Evolutionary conservation across 106 monocot genomes (phyloP), one percentile per base, ranked within the genome.

Genomic region (Narthecium ossifragum): DNA sequence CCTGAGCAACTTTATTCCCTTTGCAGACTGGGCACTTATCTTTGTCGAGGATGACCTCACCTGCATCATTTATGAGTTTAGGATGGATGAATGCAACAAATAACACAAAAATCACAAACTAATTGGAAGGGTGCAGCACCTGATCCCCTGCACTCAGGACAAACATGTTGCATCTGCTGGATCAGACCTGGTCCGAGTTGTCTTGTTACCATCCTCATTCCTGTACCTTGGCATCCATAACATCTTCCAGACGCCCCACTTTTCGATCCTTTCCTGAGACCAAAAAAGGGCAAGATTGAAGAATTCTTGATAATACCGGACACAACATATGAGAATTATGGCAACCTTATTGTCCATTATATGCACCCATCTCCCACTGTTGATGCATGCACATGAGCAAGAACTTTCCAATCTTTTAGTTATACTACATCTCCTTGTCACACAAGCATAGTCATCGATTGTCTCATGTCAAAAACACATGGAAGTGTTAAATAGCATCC

Each of bases 171-270:
- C 86, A 92, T 86, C 58, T 78, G 86, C 55, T 83, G 92, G 55
- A 92, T 78, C 86, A 92, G 86, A 61, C 83, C 83, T 25, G 58
- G 86, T 46, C 86, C 92, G 38, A 92, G 80, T 23, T 84, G 92
- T 64, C 86, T 43, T 23, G 70, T 80, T 32, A 65, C 28, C 26
- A 67, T 64, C 60, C 73, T 76, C 50, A 77, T 40, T 31, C 85
- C 85, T 38, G 62, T 63, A 29, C 76, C 80, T 55, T 80, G 72
- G 55, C 85, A 80, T 38, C 67, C 73, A 59, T 65, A 55, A 45
- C 80, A 85, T 56, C 55, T 80, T 49, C 65, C 73, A 57, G 73
- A 66, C 39, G 70, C 76, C 31, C 80, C 85, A 70, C 80, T 80
- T 53, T 85, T 85, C 27, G 77, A 85, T 17, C 85, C 80, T 60